These are phyloP conservation scores for Kwoniella sp. DNA, from an alignment of 768 basidiomycete species.

Conservation along the genomic window DNA sequence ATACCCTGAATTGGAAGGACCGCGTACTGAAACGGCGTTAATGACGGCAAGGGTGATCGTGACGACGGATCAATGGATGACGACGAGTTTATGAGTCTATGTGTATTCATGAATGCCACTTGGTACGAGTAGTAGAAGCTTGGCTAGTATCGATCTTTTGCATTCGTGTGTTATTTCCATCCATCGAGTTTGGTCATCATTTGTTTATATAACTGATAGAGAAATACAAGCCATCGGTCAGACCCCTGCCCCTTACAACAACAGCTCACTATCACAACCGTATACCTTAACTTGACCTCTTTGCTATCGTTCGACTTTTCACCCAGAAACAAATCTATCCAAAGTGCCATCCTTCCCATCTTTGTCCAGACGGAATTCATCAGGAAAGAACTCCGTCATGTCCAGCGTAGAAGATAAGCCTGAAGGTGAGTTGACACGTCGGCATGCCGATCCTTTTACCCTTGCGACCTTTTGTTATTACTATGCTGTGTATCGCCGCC, in stretches of 20 bases:
- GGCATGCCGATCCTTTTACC: neutral
- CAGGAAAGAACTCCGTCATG: slow-evolving; percentile 7
- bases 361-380: slow-evolving; percentile 4
- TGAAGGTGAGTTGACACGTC: slow-evolving; percentile 12
- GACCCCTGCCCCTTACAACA: neutral
- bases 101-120: neutral
- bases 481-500: neutral
- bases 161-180: neutral
- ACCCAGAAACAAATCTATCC: neutral
- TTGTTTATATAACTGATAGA: neutral
- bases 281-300: neutral
- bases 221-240: neutral
- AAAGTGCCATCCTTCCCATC: slow-evolving; percentile 9
- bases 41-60: slow-evolving; percentile 3
- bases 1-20: neutral
- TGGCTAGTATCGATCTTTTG: neutral
- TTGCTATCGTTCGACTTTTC: neutral
- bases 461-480: neutral
- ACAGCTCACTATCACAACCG: neutral
- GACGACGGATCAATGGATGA: slow-evolving; percentile 4
- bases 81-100: neutral
- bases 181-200: neutral
- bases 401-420: slow-evolving; percentile 8
- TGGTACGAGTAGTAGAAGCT: neutral
- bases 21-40: neutral